Percentiles rank a stretch among this genome's conserved stretches.
Conservation (phyloP, 176 grass and related monocot species). For the Triticum urartu region DNA sequence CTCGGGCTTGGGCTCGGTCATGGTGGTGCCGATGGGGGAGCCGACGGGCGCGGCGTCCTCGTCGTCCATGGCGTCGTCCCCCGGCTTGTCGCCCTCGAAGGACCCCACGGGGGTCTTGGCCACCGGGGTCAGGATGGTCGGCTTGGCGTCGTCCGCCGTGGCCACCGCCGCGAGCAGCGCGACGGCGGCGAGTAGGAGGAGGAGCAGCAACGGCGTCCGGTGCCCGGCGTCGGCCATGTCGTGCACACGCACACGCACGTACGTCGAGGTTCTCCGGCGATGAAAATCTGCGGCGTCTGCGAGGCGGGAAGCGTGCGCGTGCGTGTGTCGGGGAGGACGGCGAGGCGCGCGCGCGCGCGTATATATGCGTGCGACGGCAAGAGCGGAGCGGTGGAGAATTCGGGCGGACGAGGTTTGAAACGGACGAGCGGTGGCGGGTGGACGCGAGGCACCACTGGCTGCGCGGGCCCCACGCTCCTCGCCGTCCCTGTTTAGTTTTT, state of each 20-base stretch:
- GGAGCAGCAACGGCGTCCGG: slow-evolving; percentile 23
- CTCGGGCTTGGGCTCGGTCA: slow-evolving; percentile 28
- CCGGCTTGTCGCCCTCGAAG: slow-evolving; percentile 36
- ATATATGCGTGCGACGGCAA: neutral
- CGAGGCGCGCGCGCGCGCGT: neutral
- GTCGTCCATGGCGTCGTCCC: slow-evolving; percentile 34
- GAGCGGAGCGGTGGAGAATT: neutral
- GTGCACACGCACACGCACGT: too few relatives aligned
- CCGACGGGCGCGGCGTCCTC: slow-evolving; percentile 47
- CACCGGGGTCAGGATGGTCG: slow-evolving; percentile 47
- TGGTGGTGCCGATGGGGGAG: slow-evolving; percentile 36
- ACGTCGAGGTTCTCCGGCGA: neutral
- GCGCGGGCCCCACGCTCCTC: slow-evolving; percentile 35
- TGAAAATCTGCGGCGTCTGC: too few relatives aligned
- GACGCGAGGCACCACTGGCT: neutral
- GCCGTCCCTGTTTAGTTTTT: neutral
- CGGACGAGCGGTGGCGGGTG: neutral
- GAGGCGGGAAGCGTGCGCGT: too few relatives aligned
- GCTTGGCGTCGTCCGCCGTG: slow-evolving; percentile 31
- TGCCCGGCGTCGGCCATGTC: slow-evolving; percentile 35
- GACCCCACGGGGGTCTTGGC: slow-evolving; percentile 33
- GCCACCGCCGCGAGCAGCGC: slow-evolving; percentile 2
- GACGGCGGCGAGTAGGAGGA: slow-evolving; percentile 7
- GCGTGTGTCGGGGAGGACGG: too few relatives aligned
- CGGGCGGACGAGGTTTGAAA: slow-evolving; percentile 29